Evolutionary conservation across 495 filamentous ascomycete genomes (phyloP).

Genomic region (Aspergillus affinis): DNA sequence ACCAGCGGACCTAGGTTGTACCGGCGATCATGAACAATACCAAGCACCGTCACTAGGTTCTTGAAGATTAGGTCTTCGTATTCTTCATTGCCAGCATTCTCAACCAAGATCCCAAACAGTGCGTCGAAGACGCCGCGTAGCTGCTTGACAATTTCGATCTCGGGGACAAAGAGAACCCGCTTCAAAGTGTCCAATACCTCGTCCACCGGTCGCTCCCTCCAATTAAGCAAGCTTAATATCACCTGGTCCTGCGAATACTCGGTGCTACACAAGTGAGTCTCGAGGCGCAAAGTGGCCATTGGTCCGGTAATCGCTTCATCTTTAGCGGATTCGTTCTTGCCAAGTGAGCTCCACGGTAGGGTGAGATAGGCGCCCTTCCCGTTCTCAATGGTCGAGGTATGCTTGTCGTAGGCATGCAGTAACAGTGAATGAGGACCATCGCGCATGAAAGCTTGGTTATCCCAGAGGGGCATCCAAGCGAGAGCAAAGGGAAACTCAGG

Average conservation of each 20-base stretch:
- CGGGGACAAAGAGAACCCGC: constrained; percentile 86
- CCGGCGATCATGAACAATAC: constrained; percentile 90
- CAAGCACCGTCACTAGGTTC: constrained; percentile 82
- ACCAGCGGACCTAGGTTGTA: constrained; percentile 90
- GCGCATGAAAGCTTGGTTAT: constrained; percentile 82
- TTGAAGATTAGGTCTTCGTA: constrained; percentile 92
- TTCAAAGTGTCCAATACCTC: constrained; percentile 73
- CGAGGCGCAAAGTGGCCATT: constrained; percentile 69
- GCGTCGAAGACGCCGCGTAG: constrained; percentile 87
- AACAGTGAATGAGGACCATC: constrained; percentile 81
- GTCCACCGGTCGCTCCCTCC: constrained; percentile 71
- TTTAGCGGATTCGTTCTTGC: constrained; percentile 62
- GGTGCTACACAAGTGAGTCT: constrained; percentile 94
- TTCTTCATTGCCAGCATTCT: constrained; percentile 84
- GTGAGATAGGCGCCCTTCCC: constrained; percentile 79
- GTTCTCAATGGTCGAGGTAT: constrained; percentile 60
- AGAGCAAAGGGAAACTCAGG: constrained; percentile 86
- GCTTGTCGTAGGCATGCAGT: constrained; percentile 87
- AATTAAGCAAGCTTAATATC: constrained; percentile 78
- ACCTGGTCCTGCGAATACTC: constrained; percentile 92
- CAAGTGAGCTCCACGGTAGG: constrained; percentile 72
- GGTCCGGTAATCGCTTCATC: constrained; percentile 75
- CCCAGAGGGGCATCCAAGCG: constrained; percentile 92
- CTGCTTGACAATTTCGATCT: constrained; percentile 96
- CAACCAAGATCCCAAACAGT: constrained; percentile 85